Base-by-base conservation (phyloP, 768 basidiomycete species). In the Sutorius australiensis region DNA sequence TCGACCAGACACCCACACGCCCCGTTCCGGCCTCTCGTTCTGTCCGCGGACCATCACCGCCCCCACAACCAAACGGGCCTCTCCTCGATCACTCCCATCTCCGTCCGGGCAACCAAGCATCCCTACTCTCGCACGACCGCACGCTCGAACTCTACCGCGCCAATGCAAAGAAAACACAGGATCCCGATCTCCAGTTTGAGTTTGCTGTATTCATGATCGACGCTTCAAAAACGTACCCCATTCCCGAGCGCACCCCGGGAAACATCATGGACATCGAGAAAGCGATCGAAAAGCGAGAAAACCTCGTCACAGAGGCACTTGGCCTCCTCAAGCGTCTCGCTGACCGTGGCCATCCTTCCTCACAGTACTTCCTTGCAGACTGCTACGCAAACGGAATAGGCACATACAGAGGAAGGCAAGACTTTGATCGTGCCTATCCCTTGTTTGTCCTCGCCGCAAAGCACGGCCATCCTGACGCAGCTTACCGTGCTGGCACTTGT, bases 131-230 rank as follows among this genome's bases (percentile, higher is more conserved):
- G 0, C 90, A 98, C 69, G 93, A 95, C 71, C 90, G 90, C 53
- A 98, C 97, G 2, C 84, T 99, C 54, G 94, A 98, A 70, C 84
- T 97, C 56, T 99, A 99, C 76, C 89, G 97, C 43, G 84, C 87
- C 40, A 99, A 99, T 71, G 97, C 95, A 31, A 97, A 95, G 76
- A 98, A 98, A 75, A 97, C 95, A 0, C 93, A 97, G 74, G 93
- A 98, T 69, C 95, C 95, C 0, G 92, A 98, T 64, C 76, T 98
- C 51, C 95, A 95, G 68, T 98, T 94, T 76, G 97, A 99, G 69
- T 98, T 99, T 61, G 92, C 95, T 37, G 92, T 95, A 9, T 98
- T 98, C 79, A 94, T 98, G 89, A 89, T 99, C 66, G 97, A 98
- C 65, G 92, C 95, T 45, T 90, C 93, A 45, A 97, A 95, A 72